phyloP scores from a whole-genome alignment of 2,329 filamentous ascomycete genomes.

The Zymoseptoria ardabiliae region DNA sequence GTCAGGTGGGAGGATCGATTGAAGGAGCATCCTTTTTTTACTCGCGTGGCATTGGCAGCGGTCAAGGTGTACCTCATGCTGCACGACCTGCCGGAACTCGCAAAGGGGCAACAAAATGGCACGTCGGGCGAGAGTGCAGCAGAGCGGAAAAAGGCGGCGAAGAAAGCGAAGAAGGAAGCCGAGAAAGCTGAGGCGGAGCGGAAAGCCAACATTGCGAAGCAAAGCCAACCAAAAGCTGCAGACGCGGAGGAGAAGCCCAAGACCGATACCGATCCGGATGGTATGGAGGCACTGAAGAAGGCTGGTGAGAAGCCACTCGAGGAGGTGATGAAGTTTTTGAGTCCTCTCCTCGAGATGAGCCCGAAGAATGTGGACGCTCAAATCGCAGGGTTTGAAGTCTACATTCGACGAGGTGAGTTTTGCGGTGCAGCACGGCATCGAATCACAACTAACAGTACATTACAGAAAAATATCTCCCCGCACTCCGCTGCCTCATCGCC shows the following conservation, averaged over 20 bases:
- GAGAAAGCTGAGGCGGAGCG: constrained; percentile 81
- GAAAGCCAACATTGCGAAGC: constrained; percentile 33
- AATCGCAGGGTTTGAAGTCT: constrained; percentile 82
- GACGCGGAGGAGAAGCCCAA: constrained; percentile 64
- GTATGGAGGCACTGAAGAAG: constrained; percentile 55
- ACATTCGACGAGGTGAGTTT: constrained; percentile 68
- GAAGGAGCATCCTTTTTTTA: constrained; percentile 88
- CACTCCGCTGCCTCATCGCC: constrained; percentile 75
- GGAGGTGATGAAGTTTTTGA: constrained; percentile 80
- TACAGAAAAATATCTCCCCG: constrained; percentile 78
- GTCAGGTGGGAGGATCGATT: constrained; percentile 89
- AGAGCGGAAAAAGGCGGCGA: constrained; percentile 63
- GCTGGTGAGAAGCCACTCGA: constrained; percentile 73
- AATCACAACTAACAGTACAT: constrained; percentile 5
- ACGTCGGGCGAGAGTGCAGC: constrained; percentile 68
- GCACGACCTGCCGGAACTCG: constrained; percentile 63
- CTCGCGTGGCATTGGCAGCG: constrained; percentile 72
- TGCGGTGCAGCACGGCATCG: not conserved
- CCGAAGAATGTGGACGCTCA: constrained; percentile 77
- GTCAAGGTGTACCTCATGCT: constrained; percentile 73
- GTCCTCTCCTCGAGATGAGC: constrained; percentile 72
- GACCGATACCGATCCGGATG: constrained; percentile 82
- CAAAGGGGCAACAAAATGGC: constrained; percentile 62
- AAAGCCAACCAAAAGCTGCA: constrained; percentile 51
- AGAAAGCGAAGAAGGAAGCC: constrained; percentile 69